phyloP scores from a whole-genome alignment of 2,329 filamentous ascomycete genomes.

The Aspergillus neoniger region DNA sequence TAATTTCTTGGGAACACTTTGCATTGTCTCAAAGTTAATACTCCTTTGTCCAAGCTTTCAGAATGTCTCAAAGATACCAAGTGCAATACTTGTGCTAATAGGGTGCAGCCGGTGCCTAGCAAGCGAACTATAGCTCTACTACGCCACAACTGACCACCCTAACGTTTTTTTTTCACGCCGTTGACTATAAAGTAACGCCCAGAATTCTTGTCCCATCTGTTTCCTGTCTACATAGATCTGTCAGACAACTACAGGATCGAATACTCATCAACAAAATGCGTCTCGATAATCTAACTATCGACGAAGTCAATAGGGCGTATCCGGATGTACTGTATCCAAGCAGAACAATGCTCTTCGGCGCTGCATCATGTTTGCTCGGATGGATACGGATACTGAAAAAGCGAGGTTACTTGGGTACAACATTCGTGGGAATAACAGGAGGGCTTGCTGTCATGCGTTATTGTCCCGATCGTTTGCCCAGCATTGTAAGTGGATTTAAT shows the following conservation, averaged over 20 bases:
- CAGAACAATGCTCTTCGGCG: background rate
- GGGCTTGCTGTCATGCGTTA: background rate
- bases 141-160: no score
- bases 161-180: no score
- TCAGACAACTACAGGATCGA: no score
- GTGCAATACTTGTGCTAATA: background rate
- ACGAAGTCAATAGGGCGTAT: background rate
- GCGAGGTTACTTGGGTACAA: fast-evolving
- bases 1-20: background rate
- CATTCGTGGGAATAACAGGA: background rate
- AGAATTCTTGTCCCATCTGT: no score
- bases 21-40: background rate
- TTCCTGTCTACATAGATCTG: no score
- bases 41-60: background rate
- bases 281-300: no score
- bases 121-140: background rate
- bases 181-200: no score
- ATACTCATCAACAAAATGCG: no score
- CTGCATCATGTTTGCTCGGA: background rate
- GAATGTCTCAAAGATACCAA: background rate
- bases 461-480: background rate
- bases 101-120: background rate
- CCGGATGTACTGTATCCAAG: background rate
- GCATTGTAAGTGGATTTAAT: background rate
- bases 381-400: background rate